Percentiles rank a stretch among this genome's conserved stretches.
phyloP scores from a whole-genome alignment of 2,329 filamentous ascomycete genomes.

The Aquanectria penicillioides region DNA sequence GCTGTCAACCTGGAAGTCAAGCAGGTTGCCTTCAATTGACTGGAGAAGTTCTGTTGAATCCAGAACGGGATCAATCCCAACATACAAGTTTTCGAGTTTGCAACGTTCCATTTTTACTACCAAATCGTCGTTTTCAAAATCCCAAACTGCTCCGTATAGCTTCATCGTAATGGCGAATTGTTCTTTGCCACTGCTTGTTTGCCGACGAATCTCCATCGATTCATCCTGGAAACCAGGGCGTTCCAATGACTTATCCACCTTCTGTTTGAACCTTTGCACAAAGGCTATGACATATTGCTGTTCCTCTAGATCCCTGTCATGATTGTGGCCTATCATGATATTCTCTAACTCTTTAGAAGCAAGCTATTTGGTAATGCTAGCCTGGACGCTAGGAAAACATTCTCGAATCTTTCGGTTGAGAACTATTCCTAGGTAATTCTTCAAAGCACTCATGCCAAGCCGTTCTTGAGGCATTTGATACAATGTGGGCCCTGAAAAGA shows the following conservation, averaged over 20 bases:
- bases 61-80: not conserved
- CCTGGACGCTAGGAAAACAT: slow-evolving; percentile 45
- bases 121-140: slow-evolving; percentile 38
- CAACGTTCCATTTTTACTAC: too few relatives aligned
- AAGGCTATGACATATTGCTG: slow-evolving; percentile 40
- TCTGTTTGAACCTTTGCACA: slow-evolving; percentile 35
- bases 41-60: slow-evolving; percentile 13
- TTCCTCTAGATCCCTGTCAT: slow-evolving; percentile 34
- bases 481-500: slow-evolving; percentile 45
- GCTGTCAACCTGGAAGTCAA: slow-evolving; percentile 41
- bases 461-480: slow-evolving; percentile 33
- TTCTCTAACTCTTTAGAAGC: slow-evolving; percentile 19
- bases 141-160: slow-evolving; percentile 35
- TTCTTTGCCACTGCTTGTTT: slow-evolving; percentile 31
- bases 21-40: slow-evolving; percentile 41
- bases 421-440: slow-evolving; percentile 42
- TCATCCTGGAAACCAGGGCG: slow-evolving; percentile 34
- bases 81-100: slow-evolving; percentile 5
- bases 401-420: slow-evolving; percentile 48
- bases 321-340: slow-evolving; percentile 39
- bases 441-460: slow-evolving; percentile 43
- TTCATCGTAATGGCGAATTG: slow-evolving; percentile 43
- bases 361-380: slow-evolving; percentile 35
- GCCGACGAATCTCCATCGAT: slow-evolving; percentile 39
- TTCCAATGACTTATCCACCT: slow-evolving; percentile 32